Evolutionary conservation across 352 stramenopile species (phyloP).

Genomic region (Phytopythium oedochilum): DNA sequence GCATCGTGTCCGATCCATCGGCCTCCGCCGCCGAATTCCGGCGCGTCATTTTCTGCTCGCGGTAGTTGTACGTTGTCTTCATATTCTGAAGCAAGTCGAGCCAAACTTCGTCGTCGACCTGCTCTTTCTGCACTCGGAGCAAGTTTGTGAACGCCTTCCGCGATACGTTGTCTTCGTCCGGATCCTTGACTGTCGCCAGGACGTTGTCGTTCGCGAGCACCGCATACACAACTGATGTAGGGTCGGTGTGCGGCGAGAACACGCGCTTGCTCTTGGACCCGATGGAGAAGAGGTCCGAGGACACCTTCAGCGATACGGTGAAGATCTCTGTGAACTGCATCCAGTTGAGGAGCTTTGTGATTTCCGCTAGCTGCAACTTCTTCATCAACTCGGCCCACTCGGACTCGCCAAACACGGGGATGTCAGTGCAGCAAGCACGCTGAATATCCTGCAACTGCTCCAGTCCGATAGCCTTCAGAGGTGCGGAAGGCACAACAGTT

Average conservation of each 20-base stretch:
- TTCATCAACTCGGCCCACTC: conserved; percentile 33
- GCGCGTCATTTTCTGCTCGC: conserved; percentile 7
- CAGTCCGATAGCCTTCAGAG: conserved; percentile 24
- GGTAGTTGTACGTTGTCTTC: conserved; percentile 39
- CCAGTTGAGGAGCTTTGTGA: conserved; percentile 25
- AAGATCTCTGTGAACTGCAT: conserved; percentile 44
- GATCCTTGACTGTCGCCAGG: conserved; percentile 28
- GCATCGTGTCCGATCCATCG: conserved; percentile 3
- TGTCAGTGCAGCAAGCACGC: conserved; percentile 21
- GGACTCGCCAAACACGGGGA: conserved; percentile 7
- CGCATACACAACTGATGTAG: conserved; percentile 35
- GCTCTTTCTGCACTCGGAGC: conserved; percentile 29
- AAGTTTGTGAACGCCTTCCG: conserved; percentile 42
- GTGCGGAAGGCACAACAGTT: background rate
- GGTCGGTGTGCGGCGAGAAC: conserved; percentile 21
- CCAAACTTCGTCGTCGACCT: conserved; percentile 46
- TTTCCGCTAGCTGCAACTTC: conserved; percentile 18
- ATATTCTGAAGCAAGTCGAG: conserved; percentile 40
- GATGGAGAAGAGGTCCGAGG: conserved; percentile 23
- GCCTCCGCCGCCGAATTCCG: conserved; percentile 13
- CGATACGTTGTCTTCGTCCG: conserved; percentile 26
- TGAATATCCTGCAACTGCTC: conserved; percentile 32
- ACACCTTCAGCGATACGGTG: conserved; percentile 20
- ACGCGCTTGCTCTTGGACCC: conserved; percentile 28
- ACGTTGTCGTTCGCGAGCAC: conserved; percentile 47